Evolutionary conservation across 2,329 filamentous ascomycete genomes (phyloP), one percentile per base, ranked within the genome.

Genomic region (Cryphonectria radicalis): DNA sequence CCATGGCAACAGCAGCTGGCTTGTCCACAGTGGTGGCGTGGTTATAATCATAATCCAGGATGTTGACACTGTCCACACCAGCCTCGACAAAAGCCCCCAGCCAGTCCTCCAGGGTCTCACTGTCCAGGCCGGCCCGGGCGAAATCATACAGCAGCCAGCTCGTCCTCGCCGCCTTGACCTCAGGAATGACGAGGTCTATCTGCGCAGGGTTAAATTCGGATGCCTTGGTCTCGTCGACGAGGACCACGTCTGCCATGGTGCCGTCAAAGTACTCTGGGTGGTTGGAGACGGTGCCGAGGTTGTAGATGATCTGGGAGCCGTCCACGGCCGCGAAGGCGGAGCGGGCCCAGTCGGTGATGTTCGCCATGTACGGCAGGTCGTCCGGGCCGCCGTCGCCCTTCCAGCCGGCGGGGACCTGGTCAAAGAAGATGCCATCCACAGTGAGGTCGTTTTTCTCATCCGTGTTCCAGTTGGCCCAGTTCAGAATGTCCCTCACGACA

Each of bases 381-480:
- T 62, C 10, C 4, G 50, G 42, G 73, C 32, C 22, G 70, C 1
- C 64, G 72, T 53, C 69, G 74, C n/a, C 69, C 73, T 25, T 17
- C 28, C 10, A 67, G 35, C 55, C 55, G 17, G 59, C 13, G 19
- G 17, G 68, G 60, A 3, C 70, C 77, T 73, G 67, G 60, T 73
- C 72, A 55, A 73, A 73, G 64, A 72, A 73, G 35, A 73, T 68
- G 3, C 72, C 72, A 6, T 67, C 64, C 19, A 73, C 22, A 4
- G 67, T 60, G 42, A 73, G 70, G 55, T 73, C 66, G 19, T 32
- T 57, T 1, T 8, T 25, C 22, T 50, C 28, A 25, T 72, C 66
- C 22, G 68, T 46, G 55, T 66, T 70, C 70, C 70, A 69, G 6
- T n/a, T 50, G n/a, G 53, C 62, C 70, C 72, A 73, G 35, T 63